Evolutionary conservation across 1,139 yeast species (phyloP).

Genomic region (Sugiyamaella sp.): DNA sequence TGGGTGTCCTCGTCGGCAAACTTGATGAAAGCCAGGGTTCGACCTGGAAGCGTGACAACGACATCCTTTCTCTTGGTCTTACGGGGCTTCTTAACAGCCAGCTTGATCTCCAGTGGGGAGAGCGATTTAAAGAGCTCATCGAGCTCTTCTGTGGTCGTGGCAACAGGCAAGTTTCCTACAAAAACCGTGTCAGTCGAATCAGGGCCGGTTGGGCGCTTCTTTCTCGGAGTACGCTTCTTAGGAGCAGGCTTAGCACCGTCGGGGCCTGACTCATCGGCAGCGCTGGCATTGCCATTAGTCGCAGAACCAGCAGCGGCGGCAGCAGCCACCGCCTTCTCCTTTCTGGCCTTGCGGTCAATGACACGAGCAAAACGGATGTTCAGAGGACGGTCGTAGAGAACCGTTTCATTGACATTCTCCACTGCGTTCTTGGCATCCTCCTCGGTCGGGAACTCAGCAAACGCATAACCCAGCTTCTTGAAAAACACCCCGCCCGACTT

Average conservation of each 20-base stretch:
- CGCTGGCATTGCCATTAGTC: background rate
- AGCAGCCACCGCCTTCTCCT: constrained; percentile 10
- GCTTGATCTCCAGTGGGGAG: constrained; percentile 31
- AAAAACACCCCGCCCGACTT: constrained; percentile 26
- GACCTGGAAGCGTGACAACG: constrained; percentile 38
- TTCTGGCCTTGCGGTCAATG: constrained; percentile 18
- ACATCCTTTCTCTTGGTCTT: constrained; percentile 27
- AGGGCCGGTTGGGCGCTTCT: constrained; percentile 30
- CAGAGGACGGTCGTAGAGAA: constrained; percentile 52
- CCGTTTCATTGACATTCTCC: constrained; percentile 51
- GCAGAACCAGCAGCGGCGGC: constrained; percentile 11
- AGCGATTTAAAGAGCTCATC: constrained; percentile 34
- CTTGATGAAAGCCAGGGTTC: constrained; percentile 56
- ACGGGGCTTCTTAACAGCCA: constrained; percentile 26
- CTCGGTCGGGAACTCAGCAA: constrained; percentile 57
- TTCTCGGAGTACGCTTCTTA: constrained; percentile 26
- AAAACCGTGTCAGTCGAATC: constrained; percentile 55
- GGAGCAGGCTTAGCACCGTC: constrained; percentile 15
- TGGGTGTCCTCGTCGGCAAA: constrained; percentile 51
- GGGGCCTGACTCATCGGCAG: constrained; percentile 8
- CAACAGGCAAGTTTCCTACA: constrained; percentile 51
- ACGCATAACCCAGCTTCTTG: constrained; percentile 62
- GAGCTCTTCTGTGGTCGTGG: constrained; percentile 39
- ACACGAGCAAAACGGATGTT: constrained; percentile 52
- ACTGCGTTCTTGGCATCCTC: constrained; percentile 55